Base-by-base conservation (phyloP, 2,329 filamentous ascomycete genomes). In the Lecanicillium sp. region DNA sequence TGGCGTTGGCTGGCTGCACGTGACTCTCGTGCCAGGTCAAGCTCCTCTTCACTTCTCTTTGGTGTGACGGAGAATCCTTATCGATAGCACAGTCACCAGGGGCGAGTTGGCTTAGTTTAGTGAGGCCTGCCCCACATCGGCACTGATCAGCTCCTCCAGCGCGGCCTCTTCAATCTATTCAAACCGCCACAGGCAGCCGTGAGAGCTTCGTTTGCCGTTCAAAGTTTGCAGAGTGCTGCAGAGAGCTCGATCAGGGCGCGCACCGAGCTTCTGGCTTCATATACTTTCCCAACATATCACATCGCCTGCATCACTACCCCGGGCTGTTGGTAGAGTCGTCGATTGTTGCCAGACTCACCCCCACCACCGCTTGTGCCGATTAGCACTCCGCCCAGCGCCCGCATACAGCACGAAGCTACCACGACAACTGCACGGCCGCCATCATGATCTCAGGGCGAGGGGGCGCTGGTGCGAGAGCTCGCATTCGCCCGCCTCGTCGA, bases 381-480 rank as follows among this genome's bases (percentile, higher is more conserved):
- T 30, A 3, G 41, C 15, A n/a, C 17, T 30, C 43, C 26, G 35
- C 24, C 19, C 9, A 23, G 19, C 36, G 15, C 3, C 15, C 19
- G 21, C 24, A 27, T 15, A n/a, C 15, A 29, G 27, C 29, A 27
- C 27, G 21, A 38, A 12, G 38, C 21, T 26, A 32, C 29, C 14
- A 20, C 14, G 19, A n/a, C 10, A 40, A 30, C n/a, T 32, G 26
- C 14, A 30, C 24, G 53, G 8, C 21, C 11, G 36, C 14, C 20
- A 21, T 27, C 6, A 75, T 75, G 72, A 74, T 75, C 55, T 73
- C 72, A 6, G 72, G 72, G 52, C 67, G 72, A 56, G 72, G 72
- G 48, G 67, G 69, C 60, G 63, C 64, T 46, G 67, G 67, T 49
- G 59, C 62, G 48, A 61, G 66, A 42, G 56, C 58, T 49, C 65